Conservation (phyloP, 2,329 filamentous ascomycete species). For the Aspergillus sp. region DNA sequence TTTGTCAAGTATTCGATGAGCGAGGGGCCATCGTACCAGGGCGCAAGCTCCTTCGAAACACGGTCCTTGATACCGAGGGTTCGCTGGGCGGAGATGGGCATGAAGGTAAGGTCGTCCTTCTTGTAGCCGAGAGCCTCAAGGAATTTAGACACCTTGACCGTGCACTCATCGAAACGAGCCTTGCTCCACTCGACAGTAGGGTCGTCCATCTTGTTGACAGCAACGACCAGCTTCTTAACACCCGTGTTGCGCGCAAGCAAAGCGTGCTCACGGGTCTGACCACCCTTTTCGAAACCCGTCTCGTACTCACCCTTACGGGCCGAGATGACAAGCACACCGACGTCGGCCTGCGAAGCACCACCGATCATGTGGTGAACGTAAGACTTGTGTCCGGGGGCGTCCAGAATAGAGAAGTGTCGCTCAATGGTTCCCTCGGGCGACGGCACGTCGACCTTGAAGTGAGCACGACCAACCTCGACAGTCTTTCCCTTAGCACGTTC, state of each 20-base stretch:
- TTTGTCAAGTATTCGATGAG: slow-evolving; percentile 92
- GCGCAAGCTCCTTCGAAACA: slow-evolving; percentile 70
- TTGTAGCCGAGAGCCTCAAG: slow-evolving; percentile 93
- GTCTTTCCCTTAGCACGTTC: slow-evolving; percentile 97
- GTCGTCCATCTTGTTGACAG: slow-evolving; percentile 99
- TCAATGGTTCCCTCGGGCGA: slow-evolving; percentile 60
- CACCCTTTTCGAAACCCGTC: slow-evolving; percentile 94
- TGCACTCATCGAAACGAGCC: slow-evolving; percentile 90
- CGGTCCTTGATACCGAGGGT: slow-evolving; percentile 85
- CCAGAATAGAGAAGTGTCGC: slow-evolving; percentile 91
- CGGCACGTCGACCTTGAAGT: slow-evolving; percentile 73
- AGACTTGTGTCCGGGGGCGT: slow-evolving; percentile 96
- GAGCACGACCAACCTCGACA: slow-evolving; percentile 92
- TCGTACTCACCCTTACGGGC: slow-evolving; percentile 98
- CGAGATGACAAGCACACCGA: slow-evolving; percentile 93
- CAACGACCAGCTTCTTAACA: slow-evolving; percentile 93
- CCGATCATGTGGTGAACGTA: slow-evolving; percentile 99
- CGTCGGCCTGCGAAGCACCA: slow-evolving; percentile 86
- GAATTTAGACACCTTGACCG: slow-evolving; percentile 80
- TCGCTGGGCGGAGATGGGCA: slow-evolving; percentile 92
- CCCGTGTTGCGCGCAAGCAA: slow-evolving; percentile 98
- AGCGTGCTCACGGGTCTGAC: slow-evolving; percentile 95
- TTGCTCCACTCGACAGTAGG: slow-evolving; percentile 94
- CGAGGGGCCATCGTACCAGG: slow-evolving; percentile 87
- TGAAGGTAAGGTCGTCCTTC: slow-evolving; percentile 90